Evolutionary conservation across 768 basidiomycete species (phyloP).

Genomic region (Rhizopogon vulgaris): DNA sequence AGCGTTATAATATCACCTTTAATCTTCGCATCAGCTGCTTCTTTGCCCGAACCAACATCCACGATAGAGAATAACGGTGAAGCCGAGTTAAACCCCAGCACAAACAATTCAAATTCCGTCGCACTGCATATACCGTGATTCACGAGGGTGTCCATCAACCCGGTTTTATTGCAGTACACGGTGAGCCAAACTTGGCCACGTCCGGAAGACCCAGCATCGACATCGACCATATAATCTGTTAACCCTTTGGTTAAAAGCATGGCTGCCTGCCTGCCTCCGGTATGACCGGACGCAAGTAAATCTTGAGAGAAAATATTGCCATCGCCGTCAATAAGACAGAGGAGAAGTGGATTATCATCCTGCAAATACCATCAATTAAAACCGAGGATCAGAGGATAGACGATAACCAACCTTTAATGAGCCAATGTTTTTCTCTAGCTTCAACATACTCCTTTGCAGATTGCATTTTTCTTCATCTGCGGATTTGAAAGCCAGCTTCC

Average conservation of each 20-base stretch:
- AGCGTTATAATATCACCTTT: slow-evolving; percentile 21
- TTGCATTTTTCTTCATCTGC: slow-evolving; percentile 28
- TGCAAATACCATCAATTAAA: slow-evolving; percentile 5
- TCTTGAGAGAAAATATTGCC: slow-evolving; percentile 33
- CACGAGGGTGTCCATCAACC: slow-evolving; percentile 26
- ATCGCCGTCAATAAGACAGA: slow-evolving; percentile 35
- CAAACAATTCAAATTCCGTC: slow-evolving; percentile 30
- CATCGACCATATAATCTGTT: slow-evolving; percentile 24
- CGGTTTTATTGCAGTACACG: slow-evolving; percentile 31
- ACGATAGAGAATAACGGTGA: slow-evolving; percentile 35
- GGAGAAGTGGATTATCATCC: slow-evolving; percentile 35
- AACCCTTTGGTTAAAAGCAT: slow-evolving; percentile 30
- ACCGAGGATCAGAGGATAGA: background rate
- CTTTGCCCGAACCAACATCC: slow-evolving; percentile 37
- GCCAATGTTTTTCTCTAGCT: slow-evolving; percentile 27
- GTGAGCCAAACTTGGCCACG: slow-evolving; percentile 32
- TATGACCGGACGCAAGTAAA: slow-evolving; percentile 23
- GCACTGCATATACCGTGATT: slow-evolving; percentile 24
- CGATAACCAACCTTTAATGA: slow-evolving; percentile 22
- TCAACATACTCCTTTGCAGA: slow-evolving; percentile 19
- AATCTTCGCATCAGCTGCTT: slow-evolving; percentile 37
- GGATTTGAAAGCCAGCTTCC: slow-evolving; percentile 32
- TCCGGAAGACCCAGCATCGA: slow-evolving; percentile 16
- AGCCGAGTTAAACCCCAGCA: slow-evolving; percentile 34
- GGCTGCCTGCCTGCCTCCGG: slow-evolving; percentile 32